phyloP scores from a whole-genome alignment of 371 early-diverging fungal genomes.

The Lichtheimia hyalospora region DNA sequence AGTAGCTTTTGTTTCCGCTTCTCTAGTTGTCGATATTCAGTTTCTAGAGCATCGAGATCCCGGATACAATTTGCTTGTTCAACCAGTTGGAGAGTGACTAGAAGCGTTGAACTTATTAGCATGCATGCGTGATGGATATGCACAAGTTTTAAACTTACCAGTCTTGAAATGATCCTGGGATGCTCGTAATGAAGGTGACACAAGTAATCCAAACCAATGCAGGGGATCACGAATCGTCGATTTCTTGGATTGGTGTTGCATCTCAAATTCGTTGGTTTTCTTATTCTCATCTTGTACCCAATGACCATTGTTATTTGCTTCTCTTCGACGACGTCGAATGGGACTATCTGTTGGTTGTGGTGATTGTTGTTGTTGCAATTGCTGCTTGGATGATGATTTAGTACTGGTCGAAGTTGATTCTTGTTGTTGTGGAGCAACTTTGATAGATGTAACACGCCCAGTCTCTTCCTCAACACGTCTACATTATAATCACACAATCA shows the following conservation, averaged over 20 bases:
- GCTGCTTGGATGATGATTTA: neutral
- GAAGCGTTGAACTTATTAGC: slow-evolving; percentile 1
- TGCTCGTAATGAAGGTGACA: slow-evolving; percentile 55
- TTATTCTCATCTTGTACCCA: slow-evolving; percentile 22
- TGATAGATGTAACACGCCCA: too few species aligned
- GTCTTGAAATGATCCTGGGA: slow-evolving; percentile 52
- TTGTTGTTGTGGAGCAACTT: too few species aligned
- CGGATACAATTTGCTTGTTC: slow-evolving; percentile 36
- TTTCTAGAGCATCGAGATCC: slow-evolving; percentile 31
- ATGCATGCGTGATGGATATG: neutral
- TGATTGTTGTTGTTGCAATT: slow-evolving; percentile 8
- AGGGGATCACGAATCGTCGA: slow-evolving; percentile 48
- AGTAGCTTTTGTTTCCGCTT: slow-evolving; percentile 19
- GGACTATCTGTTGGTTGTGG: slow-evolving; percentile 16
- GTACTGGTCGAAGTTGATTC: too few species aligned
- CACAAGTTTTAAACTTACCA: slow-evolving; percentile 21
- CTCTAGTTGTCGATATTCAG: slow-evolving; percentile 25
- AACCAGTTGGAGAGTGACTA: slow-evolving; percentile 27
- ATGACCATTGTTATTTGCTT: slow-evolving; percentile 8
- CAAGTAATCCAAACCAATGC: slow-evolving; percentile 68
- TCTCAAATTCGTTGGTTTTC: neutral
- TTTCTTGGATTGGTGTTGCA: slow-evolving; percentile 10
- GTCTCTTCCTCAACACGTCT: too few species aligned
- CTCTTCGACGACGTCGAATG: slow-evolving; percentile 10
- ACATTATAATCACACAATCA: too few species aligned